Conservation (phyloP, 257 asterid species). For the Solanum appendiculatum region DNA sequence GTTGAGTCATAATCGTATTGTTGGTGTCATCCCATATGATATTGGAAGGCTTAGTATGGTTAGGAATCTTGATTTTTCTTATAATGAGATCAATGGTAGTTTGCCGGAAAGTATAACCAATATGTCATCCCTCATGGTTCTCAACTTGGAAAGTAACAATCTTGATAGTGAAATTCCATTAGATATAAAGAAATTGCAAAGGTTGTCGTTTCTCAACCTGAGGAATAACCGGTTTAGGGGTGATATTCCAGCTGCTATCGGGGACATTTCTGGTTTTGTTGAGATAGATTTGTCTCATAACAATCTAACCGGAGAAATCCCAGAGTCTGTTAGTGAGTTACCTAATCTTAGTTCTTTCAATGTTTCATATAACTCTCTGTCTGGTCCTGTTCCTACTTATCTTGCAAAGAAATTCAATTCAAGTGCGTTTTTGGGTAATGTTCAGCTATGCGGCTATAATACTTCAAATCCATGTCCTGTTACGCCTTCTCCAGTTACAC, state of each 20-base stretch:
- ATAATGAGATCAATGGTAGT: conserved; percentile 50
- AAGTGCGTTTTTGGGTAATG: conserved; percentile 61
- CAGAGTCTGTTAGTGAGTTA: conserved; percentile 46
- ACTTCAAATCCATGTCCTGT: conserved; percentile 36
- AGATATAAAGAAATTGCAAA: conserved; percentile 12
- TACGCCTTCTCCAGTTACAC: conserved; percentile 13
- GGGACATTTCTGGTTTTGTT: conserved; percentile 37
- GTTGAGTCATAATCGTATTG: conserved; percentile 29
- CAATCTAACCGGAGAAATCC: conserved; percentile 61
- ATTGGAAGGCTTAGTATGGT: conserved; percentile 38
- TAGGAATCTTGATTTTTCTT: conserved; percentile 37
- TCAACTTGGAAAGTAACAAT: conserved; percentile 25
- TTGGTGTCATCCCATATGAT: conserved; percentile 33
- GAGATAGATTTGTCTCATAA: conserved; percentile 60
- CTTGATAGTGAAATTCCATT: conserved; percentile 13
- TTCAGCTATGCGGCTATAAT: conserved; percentile 61
- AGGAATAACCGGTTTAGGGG: conserved; percentile 42
- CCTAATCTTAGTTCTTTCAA: conserved; percentile 52
- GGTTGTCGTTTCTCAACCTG: conserved; percentile 43
- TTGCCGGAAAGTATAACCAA: conserved; percentile 34
- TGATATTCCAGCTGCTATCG: conserved; percentile 33
- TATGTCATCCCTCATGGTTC: conserved; percentile 16
- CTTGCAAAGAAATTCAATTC: conserved; percentile 60
- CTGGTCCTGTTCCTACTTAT: conserved; percentile 56
- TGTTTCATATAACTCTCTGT: conserved; percentile 69